A percentile compares a stretch with the other conserved stretches of the same genome.
Evolutionary conservation across 2,329 filamentous ascomycete species (phyloP).

Genomic region (Alternaria infectoria): DNA sequence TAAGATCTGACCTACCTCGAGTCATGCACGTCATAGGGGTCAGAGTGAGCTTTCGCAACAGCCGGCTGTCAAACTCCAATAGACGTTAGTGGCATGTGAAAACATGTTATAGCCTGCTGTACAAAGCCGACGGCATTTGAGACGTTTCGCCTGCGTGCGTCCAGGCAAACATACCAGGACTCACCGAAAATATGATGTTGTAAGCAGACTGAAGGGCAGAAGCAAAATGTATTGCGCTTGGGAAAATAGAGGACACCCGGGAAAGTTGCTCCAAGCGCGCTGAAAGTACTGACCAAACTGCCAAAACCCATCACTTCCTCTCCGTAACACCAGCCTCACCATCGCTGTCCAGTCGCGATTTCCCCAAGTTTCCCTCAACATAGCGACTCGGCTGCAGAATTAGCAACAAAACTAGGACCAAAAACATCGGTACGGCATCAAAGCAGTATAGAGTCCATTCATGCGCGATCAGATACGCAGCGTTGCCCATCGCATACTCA

Average conservation of each 20-base stretch:
- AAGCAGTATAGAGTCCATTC: slow-evolving; percentile 58
- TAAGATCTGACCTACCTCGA: neutral
- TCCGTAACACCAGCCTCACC: neutral
- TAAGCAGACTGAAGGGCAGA: neutral
- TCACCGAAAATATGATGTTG: neutral
- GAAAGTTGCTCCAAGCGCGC: neutral
- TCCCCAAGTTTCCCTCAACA: neutral
- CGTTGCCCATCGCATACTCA: slow-evolving; percentile 58
- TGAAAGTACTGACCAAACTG: neutral
- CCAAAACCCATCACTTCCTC: neutral
- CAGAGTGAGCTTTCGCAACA: neutral
- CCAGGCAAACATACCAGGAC: neutral
- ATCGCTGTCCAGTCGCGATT: neutral
- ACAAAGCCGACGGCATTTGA: neutral
- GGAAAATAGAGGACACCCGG: neutral
- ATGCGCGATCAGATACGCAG: slow-evolving; percentile 53
- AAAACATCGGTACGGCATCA: slow-evolving; percentile 55
- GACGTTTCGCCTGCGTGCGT: neutral
- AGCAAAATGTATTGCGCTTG: neutral
- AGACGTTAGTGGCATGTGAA: neutral
- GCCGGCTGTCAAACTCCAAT: neutral
- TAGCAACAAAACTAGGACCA: slow-evolving; percentile 51
- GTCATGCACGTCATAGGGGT: slow-evolving; percentile 3
- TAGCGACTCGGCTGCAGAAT: slow-evolving; percentile 32
- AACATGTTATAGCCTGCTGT: neutral